Evolutionary conservation across 2,329 filamentous ascomycete species (phyloP), one percentile per base, ranked within the genome.

Genomic region (Botrytis elliptica): DNA sequence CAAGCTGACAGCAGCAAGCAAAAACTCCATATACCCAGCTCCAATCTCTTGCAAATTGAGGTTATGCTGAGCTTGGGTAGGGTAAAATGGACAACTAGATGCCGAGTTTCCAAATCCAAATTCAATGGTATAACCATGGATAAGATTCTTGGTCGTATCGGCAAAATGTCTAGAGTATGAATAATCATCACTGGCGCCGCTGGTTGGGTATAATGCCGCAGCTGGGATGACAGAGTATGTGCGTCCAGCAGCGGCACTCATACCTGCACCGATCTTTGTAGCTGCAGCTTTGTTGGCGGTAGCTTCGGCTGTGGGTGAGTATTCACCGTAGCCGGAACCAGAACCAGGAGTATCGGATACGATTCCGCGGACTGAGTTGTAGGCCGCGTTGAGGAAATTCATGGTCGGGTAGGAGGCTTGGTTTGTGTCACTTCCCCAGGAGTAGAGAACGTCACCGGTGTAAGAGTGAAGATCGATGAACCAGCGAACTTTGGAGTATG

Each of bases 401-500:
- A 87, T 86, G 67, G 76, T 76, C 0, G 84, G 78, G 64, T 84
- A 83, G 0, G 79, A 82, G 70, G 81, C 81, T 80, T 89, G 88
- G 73, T 85, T 82, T 65, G 86, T 83, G 76, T 89, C 87, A 75
- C 87, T 85, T 36, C 88, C 88, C 88, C 88, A 90, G 72, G 82
- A 84, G 80, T 89, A 89, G 22, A 90, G 80, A 29, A 90, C 82
- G 46, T 85, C 82, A 3, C 86, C 86, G 0, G 84, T 83, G 42
- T 83, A 86, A 1, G 87, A 88, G 83, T 90, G 88, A 63, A 90
- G 83, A 75, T 90, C 88, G 74, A 89, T 81, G 79, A 88, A 88
- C 87, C 87, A 90, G 42, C 85, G 83, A 64, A 90, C 81, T 63
- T 84, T 84, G 66, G 82, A 79, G 80, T 85, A 86, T 42, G 83